These are phyloP conservation scores for Plasmodium relictum DNA, from an alignment of 169 alveolate species.

Conservation along the genomic window DNA sequence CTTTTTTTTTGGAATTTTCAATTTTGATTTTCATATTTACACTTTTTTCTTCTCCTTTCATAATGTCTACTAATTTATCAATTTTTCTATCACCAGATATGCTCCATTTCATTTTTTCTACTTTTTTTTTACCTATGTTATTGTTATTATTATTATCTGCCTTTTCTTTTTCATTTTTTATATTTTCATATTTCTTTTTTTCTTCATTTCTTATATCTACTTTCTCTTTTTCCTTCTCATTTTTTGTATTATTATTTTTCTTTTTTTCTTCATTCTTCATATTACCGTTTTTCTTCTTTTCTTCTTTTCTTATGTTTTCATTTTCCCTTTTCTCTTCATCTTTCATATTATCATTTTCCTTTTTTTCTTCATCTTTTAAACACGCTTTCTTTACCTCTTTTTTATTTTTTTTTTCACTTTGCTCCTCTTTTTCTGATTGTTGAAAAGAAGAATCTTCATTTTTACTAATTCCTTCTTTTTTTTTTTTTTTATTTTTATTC, in stretches of 20 bases:
- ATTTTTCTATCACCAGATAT: constrained; percentile 60
- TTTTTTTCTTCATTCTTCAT: neutral
- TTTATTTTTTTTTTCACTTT: neutral
- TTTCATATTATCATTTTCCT: neutral
- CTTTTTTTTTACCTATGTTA: constrained; percentile 25
- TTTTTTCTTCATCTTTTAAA: constrained; percentile 7
- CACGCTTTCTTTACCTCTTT: constrained; percentile 5
- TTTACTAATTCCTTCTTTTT: neutral
- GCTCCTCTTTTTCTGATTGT: neutral
- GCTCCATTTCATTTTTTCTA: constrained; percentile 62
- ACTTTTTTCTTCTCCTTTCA: constrained; percentile 65
- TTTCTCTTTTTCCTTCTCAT: neutral
- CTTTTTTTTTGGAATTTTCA: constrained; percentile 44
- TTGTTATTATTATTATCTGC: neutral
- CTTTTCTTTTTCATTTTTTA: constrained; percentile 5
- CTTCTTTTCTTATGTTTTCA: neutral
- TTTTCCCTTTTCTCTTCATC: neutral
- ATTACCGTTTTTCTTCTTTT: neutral
- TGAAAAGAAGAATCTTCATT: neutral
- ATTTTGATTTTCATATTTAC: constrained; percentile 60
- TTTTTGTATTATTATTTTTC: neutral
- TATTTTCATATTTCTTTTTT: neutral
- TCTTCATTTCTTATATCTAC: neutral
- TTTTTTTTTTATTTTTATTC: neutral
- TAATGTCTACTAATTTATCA: constrained; percentile 56